These are phyloP conservation scores for Carex arenaria DNA, from an alignment of 202 grass and related monocot species.

Conservation along the genomic window DNA sequence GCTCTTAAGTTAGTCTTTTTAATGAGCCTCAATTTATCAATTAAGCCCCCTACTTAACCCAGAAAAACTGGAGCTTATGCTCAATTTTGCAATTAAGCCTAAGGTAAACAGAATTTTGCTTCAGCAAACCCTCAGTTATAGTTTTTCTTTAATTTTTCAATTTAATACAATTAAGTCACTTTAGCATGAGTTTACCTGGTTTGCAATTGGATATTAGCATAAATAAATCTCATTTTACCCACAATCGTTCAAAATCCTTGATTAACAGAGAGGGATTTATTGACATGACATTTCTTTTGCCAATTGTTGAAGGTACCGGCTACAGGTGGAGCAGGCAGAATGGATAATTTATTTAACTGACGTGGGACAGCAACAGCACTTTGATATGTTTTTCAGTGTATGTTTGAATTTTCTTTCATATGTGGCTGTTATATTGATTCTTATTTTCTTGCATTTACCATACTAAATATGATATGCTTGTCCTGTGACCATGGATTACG, in stretches of 20 bases:
- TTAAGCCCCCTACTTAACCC: not conserved
- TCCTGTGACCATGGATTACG: not conserved
- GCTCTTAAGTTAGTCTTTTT: slow-evolving; percentile 63
- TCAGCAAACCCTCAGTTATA: not conserved
- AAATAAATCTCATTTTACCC: not conserved
- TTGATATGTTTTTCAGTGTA: slow-evolving; percentile 93
- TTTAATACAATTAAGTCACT: not conserved
- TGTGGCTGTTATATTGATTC: not conserved
- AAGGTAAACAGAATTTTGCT: not conserved
- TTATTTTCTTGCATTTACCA: not conserved
- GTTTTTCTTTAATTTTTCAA: not conserved
- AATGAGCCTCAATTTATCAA: not conserved
- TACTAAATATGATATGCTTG: not conserved
- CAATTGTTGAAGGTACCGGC: slow-evolving; percentile 56
- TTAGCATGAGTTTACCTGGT: not conserved
- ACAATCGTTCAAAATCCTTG: not conserved
- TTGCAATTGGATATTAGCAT: not conserved
- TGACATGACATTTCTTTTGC: slow-evolving; percentile 18
- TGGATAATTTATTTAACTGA: slow-evolving; percentile 98
- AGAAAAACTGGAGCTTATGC: not conserved
- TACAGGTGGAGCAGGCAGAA: slow-evolving; percentile 81
- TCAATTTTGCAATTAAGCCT: not conserved
- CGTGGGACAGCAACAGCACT: slow-evolving; percentile 94
- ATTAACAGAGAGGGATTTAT: not conserved
- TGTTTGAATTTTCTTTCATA: slow-evolving; percentile 18